Base-by-base conservation (phyloP, 176 grass and related monocot genomes). In the Triticum timopheevii region DNA sequence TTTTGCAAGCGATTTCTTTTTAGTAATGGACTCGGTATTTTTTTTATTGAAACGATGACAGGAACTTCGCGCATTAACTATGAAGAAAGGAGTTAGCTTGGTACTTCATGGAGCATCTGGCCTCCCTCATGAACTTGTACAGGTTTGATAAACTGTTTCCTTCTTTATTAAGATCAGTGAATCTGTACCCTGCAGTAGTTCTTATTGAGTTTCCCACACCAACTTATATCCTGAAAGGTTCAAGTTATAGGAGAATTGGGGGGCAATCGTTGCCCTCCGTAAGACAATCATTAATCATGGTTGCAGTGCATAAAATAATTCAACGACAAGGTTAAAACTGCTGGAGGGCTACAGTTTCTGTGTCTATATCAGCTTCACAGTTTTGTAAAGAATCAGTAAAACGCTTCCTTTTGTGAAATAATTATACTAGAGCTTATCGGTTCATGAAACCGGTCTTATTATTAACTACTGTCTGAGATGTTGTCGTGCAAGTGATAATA, bases 41-140 rank as follows among this genome's bases (percentile, higher is more conserved):
- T 17, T 84, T 65, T 66, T 61, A 38, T 19, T 82, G 80, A 58
- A 64, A 81, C 17, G 34, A 49, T 73, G 4, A 79, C 86, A 98
- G 93, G 93, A 96, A 25, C 93, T 98, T 85, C 93, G 23, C 77
- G 70, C 80, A 59, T 88, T 98, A 42, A 94, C 93, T 12, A 72
- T 76, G 42, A 84, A 92, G 77, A 98, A 88, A 86, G 96, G 96
- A 77, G 85, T 95, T 65, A 86, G 79, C 88, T 91, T 98, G 88
- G 96, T 98, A 85, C 93, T 98, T 34, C 96, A 98, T 86, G 96
- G 96, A 87, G 96, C 96, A 76, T 98, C 96, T 77, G 96, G 96
- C 80, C 82, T 96, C 49, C 74, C 90, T 45, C 84, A 66, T 39
- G 90, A 87, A 59, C 86, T 98, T 61, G 73, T 98, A 24, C 77